A percentile compares a stretch with the other conserved stretches of the same genome.
phyloP scores from a whole-genome alignment of 495 filamentous ascomycete genomes.

The Parmelia sp. region DNA sequence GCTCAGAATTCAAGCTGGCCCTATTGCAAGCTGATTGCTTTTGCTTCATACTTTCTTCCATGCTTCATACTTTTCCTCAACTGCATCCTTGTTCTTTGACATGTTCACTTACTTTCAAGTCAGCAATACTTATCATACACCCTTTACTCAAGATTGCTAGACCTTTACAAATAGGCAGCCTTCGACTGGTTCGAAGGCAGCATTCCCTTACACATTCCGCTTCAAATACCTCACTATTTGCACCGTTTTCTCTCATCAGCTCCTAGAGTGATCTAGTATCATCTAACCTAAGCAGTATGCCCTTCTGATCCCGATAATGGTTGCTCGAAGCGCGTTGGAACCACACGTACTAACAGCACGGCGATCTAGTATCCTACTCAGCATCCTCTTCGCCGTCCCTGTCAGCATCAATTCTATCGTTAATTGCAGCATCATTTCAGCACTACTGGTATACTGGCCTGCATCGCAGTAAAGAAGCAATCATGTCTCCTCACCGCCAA shows the following conservation, averaged over 20 bases:
- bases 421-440: neutral
- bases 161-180: neutral
- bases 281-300: neutral
- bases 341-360: neutral
- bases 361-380: neutral
- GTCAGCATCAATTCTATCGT: conserved; percentile 1
- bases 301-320: neutral
- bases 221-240: too few species aligned
- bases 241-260: neutral
- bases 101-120: neutral
- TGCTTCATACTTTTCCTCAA: neutral
- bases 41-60: neutral
- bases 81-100: neutral
- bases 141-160: neutral
- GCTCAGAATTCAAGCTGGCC: neutral
- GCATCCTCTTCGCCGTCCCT: neutral
- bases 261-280: neutral
- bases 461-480: neutral
- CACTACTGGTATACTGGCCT: conserved; percentile 2
- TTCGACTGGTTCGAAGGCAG: neutral
- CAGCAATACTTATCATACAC: neutral
- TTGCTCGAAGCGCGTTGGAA: neutral
- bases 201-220: neutral
- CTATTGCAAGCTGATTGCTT: neutral
- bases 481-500: conserved; percentile 10